A percentile compares a stretch with the other conserved stretches of the same genome.
These are phyloP conservation scores for Aristolochia californica DNA, from an alignment of 164 flowering plant genomes.

Conservation along the genomic window DNA sequence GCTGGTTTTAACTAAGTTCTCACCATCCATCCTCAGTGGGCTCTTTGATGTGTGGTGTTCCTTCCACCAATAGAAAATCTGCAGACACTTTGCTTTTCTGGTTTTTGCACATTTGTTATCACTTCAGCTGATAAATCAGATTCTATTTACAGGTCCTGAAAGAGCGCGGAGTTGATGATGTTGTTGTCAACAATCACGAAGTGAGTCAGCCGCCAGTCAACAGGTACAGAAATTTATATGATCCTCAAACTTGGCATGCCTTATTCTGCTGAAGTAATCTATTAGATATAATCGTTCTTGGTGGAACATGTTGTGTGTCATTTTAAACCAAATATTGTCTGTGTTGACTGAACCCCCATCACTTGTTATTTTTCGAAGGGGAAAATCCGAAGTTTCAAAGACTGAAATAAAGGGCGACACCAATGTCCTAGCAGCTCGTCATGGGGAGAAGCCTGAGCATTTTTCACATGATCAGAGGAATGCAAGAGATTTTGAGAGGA, in stretches of 20 bases:
- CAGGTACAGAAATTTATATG: slow-evolving; percentile 58
- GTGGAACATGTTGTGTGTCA: neutral
- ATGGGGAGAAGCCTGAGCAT: slow-evolving; percentile 33
- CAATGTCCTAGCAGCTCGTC: slow-evolving; percentile 12
- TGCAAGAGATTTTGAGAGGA: slow-evolving; percentile 36
- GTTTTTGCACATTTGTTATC: no score
- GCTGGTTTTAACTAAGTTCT: no score
- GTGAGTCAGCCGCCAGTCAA: slow-evolving; percentile 24
- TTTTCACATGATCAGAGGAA: slow-evolving; percentile 30
- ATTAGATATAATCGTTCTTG: neutral
- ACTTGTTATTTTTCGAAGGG: slow-evolving; percentile 20
- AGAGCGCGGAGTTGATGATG: slow-evolving; percentile 68
- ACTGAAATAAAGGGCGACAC: slow-evolving; percentile 26
- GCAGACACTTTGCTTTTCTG: no score
- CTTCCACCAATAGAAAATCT: no score
- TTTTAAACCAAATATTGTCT: no score
- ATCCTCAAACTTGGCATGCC: no score
- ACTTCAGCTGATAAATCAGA: no score
- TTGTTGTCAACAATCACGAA: slow-evolving; percentile 27
- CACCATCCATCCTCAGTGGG: no score
- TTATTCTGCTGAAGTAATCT: no score
- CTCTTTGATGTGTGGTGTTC: no score
- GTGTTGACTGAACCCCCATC: no score
- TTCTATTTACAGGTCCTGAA: slow-evolving; percentile 56
- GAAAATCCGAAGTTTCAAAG: slow-evolving; percentile 27